Percentiles rank a stretch among this genome's conserved stretches.
These are phyloP conservation scores for Kazachstania kunashirensis DNA, from an alignment of 805 yeast genomes.

Conservation along the genomic window DNA sequence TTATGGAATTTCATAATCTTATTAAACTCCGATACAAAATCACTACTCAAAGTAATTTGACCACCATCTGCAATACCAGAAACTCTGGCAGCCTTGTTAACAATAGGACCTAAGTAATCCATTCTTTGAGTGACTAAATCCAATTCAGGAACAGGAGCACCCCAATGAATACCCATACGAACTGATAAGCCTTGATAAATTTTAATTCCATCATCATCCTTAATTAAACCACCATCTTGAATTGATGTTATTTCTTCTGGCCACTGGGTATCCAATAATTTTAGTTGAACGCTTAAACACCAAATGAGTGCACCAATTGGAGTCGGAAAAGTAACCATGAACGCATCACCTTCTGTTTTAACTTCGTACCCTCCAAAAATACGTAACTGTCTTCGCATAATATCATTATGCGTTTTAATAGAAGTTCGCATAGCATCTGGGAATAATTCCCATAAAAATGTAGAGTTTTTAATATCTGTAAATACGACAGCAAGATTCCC, in stretches of 20 bases:
- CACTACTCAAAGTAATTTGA: slow-evolving; percentile 81
- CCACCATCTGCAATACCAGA: slow-evolving; percentile 97
- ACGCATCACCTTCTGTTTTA: slow-evolving; percentile 98
- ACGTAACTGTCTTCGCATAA: slow-evolving; percentile 88
- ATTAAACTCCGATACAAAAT: slow-evolving; percentile 64
- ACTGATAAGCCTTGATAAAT: slow-evolving; percentile 87
- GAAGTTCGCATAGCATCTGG: slow-evolving; percentile 96
- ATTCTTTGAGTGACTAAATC: slow-evolving; percentile 93
- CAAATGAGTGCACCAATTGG: slow-evolving; percentile 84
- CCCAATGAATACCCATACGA: slow-evolving; percentile 98
- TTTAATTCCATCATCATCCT: slow-evolving; percentile 46
- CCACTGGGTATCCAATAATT: slow-evolving; percentile 82
- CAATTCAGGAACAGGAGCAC: slow-evolving; percentile 88
- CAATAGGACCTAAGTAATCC: slow-evolving; percentile 99
- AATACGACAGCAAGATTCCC: slow-evolving; percentile 94
- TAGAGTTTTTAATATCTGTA: slow-evolving; percentile 93
- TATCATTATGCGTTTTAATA: slow-evolving; percentile 82
- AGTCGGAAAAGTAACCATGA: slow-evolving; percentile 93
- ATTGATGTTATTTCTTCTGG: slow-evolving; percentile 83
- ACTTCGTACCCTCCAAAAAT: slow-evolving; percentile 97
- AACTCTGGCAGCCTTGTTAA: slow-evolving; percentile 86
- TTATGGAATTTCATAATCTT: slow-evolving; percentile 39
- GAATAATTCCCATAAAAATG: slow-evolving; percentile 84
- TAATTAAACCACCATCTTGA: slow-evolving; percentile 72
- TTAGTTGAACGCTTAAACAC: slow-evolving; percentile 90